Base-by-base conservation (phyloP, 768 basidiomycete species). In the Mrakia frigida region DNA sequence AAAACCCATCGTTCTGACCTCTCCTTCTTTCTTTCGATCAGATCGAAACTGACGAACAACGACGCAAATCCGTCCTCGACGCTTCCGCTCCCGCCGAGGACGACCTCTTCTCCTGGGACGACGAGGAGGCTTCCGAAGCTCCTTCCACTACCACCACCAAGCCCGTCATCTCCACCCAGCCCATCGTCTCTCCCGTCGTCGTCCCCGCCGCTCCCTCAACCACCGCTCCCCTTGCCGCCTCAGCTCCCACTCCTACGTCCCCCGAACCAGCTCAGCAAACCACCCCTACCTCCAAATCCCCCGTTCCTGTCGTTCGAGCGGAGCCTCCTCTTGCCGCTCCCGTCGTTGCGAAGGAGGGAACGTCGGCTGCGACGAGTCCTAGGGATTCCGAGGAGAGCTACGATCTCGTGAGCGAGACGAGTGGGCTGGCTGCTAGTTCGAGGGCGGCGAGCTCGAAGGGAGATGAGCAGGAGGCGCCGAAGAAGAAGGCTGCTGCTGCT, bases 101-200 rank as follows among this genome's bases (percentile, higher is more conserved):
- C 14, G 94, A 95, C 46, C 90, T 92, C 76, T 94, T 96, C 83
- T 91, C 88, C 80, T 96, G 93, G 93, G 93, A 94, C 81, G 92
- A 92, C 74, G 89, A 90, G 70, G 93, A 94, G n/a, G 92, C 93
- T n/a, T 90, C 28, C 41, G 53, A 59, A 28, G 18, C 46, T 50
- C 46, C 46, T 50, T 1, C n/a, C n/a, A n/a, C n/a, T n/a, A n/a
- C n/a, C 43, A 61, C n/a, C 28, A 33, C 61, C n/a, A 39, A 21
- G 37, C 39, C 73, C 25, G 28, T 31, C 50, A 52, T 53, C 56
- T 53, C 37, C 46, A 18, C 65, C 41, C 13, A 63, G 13, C 43
- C 43, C 35, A 9, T 56, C 11, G n/a, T 59, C 41, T 35, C 67
- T 3, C 18, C 61, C 31, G 16, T 61, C n/a, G n/a, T 74, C 56